Conservation (phyloP, 2,329 filamentous ascomycete species). For the Aspergillus viridinutans region DNA sequence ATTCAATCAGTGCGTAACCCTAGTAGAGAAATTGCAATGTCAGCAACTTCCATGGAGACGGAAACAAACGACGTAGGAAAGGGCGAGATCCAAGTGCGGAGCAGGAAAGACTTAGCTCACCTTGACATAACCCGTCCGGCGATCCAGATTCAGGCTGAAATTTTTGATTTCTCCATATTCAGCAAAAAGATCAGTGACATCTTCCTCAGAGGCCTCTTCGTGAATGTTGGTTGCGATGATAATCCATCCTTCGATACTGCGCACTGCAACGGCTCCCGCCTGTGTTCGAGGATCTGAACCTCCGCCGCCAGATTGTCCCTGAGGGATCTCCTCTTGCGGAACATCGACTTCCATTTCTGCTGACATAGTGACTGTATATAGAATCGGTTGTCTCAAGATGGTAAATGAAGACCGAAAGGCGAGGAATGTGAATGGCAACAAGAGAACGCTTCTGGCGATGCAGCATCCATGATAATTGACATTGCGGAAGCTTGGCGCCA, state of each 20-base stretch:
- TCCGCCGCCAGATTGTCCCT: slow-evolving; percentile 26
- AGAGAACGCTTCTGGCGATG: neutral
- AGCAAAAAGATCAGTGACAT: slow-evolving; percentile 61
- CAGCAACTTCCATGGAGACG: neutral
- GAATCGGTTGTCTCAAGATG: neutral
- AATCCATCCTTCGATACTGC: slow-evolving; percentile 67
- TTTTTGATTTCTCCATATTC: slow-evolving; percentile 67
- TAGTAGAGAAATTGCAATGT: slow-evolving; percentile 24
- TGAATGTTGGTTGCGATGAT: slow-evolving; percentile 66
- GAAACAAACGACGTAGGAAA: neutral
- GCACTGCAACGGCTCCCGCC: slow-evolving; percentile 53
- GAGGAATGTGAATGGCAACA: neutral
- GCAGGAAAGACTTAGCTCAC: slow-evolving; percentile 34
- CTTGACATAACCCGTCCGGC: slow-evolving; percentile 65
- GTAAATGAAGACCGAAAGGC: neutral
- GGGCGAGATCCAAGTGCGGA: neutral
- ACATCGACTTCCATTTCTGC: slow-evolving; percentile 45
- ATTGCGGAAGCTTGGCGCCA: neutral
- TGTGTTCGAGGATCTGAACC: slow-evolving; percentile 41
- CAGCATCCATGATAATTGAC: neutral
- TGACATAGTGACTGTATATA: slow-evolving; percentile 29
- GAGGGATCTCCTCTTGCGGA: slow-evolving; percentile 28
- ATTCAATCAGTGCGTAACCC: slow-evolving; percentile 66
- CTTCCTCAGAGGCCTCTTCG: slow-evolving; percentile 64
- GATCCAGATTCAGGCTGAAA: slow-evolving; percentile 61